Base-by-base conservation (phyloP, 2,329 filamentous ascomycete genomes). In the Shiraia sp. region DNA sequence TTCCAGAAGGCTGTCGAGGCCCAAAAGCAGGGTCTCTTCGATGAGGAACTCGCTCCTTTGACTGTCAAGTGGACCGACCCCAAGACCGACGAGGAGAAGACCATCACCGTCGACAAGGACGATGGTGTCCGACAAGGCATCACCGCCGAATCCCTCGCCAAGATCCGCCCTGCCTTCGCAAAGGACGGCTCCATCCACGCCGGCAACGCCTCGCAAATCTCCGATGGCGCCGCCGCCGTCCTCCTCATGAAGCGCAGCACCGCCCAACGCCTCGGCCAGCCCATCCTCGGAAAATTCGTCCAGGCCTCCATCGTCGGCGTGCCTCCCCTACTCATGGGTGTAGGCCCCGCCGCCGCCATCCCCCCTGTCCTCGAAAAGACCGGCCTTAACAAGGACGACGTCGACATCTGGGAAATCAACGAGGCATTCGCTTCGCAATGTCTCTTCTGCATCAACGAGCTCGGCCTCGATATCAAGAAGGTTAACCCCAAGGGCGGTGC, bases 341-440 rank as follows among this genome's bases (percentile, higher is more conserved):
- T 96, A 55, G 93, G 93, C 1, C 93, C 93, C 36, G 96, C 90
- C 83, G 91, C 91, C 73, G 91, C 93, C 42, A 97, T 99, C 63
- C 93, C 93, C 53, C 87, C 91, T 68, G 91, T 89, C 3, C 85
- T 96, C 42, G 81, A 88, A 68, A 91, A 93, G 70, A 88, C 91
- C 0, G 90, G 91, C 46, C 83, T 99, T 59, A 79, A 77, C 67
- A 89, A 86, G 72, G 86, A 62, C 42, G 92, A 97, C 57, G 90
- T 99, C 22, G 93, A 97, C 69, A 92, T 97, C 65, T 97, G 82
- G 65, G 93, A 99, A 81, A 96, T 99, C 80, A 99, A 99, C 78
- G 93, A 99, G 81, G 93, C 93, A 1, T 99, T 99, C 71, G 93
- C 93, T 23, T 88, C 83, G 51, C 92, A 97, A 79, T 96, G 90